Base-by-base conservation (phyloP, 2,329 filamentous ascomycete species). In the Mycosphaerella sp. region DNA sequence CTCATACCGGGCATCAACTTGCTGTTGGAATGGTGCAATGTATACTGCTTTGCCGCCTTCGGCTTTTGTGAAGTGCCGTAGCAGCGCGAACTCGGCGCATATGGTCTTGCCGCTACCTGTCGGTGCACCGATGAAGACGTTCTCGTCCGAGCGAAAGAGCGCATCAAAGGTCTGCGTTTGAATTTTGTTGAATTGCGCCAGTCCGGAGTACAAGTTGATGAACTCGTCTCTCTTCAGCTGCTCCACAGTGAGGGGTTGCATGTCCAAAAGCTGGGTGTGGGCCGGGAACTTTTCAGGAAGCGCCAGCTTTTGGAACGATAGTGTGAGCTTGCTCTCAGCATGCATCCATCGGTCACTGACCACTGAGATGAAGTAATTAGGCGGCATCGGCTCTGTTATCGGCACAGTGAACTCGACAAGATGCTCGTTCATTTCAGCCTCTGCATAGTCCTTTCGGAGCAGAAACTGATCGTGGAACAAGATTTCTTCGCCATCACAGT, bases 281-380 rank as follows among this genome's bases (percentile, higher is more conserved):
- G 93, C 84, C 27, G 90, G 90, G 69, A 98, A 98, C 65, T 93
- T 93, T 68, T 96, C 91, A 0, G 93, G 93, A 4, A 98, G 78
- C 39, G 95, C 86, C 25, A 98, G 77, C 68, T 96, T 96, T 68
- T 95, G 87, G 74, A 98, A 97, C 0, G 90, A 91, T 1, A 98
- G 86, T 0, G 91, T 86, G 48, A 98, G 75, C 66, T 90, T 89
- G 1, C 90, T 95, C 72, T 98, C 90, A 0, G 91, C 89, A 67
- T 95, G 89, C 89, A 98, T 96, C 93, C 93, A 98, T 60, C 93
- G 80, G 69, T 98, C 93, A 3, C 91, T 97, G 16, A 96, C 74
- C 35, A 98, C 81, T 0, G 89, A 93, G 63, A 98, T 89, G 72
- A 98, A 98, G 73, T 98, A 98, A 69, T 98, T 95, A 0, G 94